phyloP scores from a whole-genome alignment of 495 filamentous ascomycete genomes.

The Aspergillus cristatus region DNA sequence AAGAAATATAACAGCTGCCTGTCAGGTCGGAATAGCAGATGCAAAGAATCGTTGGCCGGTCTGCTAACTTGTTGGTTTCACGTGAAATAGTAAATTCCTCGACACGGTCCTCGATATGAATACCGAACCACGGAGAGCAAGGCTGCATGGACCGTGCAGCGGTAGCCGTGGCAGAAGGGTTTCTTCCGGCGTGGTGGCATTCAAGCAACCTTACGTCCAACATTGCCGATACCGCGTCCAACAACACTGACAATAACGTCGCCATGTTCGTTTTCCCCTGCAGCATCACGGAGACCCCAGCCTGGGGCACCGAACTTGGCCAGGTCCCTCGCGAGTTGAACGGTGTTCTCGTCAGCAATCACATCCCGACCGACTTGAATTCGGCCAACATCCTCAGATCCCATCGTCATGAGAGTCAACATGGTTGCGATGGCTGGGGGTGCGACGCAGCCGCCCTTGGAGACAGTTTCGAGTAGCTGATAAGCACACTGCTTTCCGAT shows the following conservation, averaged over 20 bases:
- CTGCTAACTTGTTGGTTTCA: too few species aligned
- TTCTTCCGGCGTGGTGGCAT: neutral
- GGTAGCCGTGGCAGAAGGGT: neutral
- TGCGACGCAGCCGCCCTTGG: constrained; percentile 72
- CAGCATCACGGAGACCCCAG: constrained; percentile 74
- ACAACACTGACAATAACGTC: constrained; percentile 87
- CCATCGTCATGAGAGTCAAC: constrained; percentile 93
- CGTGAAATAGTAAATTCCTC: too few species aligned
- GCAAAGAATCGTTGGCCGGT: too few species aligned
- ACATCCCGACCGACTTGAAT: constrained; percentile 58
- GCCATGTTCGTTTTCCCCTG: constrained; percentile 52
- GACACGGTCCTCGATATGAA: too few species aligned
- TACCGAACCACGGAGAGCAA: too few species aligned
- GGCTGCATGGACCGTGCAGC: too few species aligned
- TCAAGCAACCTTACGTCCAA: constrained; percentile 87
- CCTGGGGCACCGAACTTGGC: constrained; percentile 74
- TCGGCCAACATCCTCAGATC: constrained; percentile 62
- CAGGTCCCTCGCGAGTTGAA: constrained; percentile 74
- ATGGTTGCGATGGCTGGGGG: constrained; percentile 58
- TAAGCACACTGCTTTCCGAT: constrained; percentile 79
- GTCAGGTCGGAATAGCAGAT: too few species aligned
- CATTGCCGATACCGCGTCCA: constrained; percentile 89
- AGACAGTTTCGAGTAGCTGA: constrained; percentile 77
- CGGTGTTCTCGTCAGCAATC: constrained; percentile 64
- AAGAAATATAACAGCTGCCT: too few species aligned